Base-by-base conservation (phyloP, 2,329 filamentous ascomycete species). In the Neonectria faginata region DNA sequence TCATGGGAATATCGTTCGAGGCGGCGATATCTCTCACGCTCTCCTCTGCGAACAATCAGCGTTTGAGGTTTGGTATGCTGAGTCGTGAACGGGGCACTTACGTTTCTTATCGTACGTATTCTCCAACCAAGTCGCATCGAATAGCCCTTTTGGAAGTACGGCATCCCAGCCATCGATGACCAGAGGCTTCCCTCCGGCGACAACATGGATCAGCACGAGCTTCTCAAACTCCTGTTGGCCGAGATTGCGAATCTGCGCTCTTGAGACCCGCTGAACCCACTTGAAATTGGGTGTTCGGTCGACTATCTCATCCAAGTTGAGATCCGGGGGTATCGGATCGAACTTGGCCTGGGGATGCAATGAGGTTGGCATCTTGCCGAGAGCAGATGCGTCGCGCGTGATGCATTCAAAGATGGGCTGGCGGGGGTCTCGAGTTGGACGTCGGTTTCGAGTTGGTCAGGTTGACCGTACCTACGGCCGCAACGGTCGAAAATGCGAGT, bases 91-190 rank as follows among this genome's bases (percentile, higher is more conserved):
- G 22, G 45, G 55, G 18, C 42, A 77, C 87, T 75, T 77, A 93
- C 92, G 86, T 79, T 97, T 96, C 70, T 91, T 91, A 70, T 93
- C 90, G 75, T 93, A 89, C 36, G 91, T 92, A 58, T 88, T 84
- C 74, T 91, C 89, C 39, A 99, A 82, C 94, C 95, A 99, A 60
- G 89, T 84, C 7, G 86, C 83, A 45, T 89, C 92, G 78, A 98
- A 98, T 0, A 97, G 88, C 80, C 88, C 88, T 47, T 87, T 87
- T 56, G 96, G 92, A 45, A 97, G 80, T 31, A 88, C 85, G 39
- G 89, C 83, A 66, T 97, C 88, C 85, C 96, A 98, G 18, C 93
- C 93, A 74, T 97, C 93, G 59, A 99, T 91, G 11, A 98, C 92
- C 7, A 99, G 83, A 2, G 96, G 96, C 70, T 93, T 94, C 2